phyloP scores from a whole-genome alignment of 192 early-diverging fungal species.

The Backusella tarrabulga region DNA sequence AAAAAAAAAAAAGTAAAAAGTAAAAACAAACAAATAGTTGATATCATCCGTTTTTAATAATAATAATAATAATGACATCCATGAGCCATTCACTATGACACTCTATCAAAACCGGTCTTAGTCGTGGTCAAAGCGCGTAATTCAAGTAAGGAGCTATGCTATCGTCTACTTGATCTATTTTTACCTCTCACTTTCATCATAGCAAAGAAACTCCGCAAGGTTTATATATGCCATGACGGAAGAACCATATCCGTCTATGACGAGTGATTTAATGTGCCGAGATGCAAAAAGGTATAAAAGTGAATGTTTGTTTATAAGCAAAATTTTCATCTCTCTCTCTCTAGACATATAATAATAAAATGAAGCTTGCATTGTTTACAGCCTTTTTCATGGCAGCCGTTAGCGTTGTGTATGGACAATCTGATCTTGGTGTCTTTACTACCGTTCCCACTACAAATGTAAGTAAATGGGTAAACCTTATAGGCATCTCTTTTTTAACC shows the following conservation, averaged over 20 bases:
- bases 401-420: background rate
- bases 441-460: background rate
- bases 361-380: background rate
- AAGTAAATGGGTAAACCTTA: background rate
- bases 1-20: background rate
- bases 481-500: background rate
- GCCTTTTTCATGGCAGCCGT: background rate
- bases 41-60: background rate
- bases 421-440: background rate
- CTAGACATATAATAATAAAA: background rate
- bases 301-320: background rate
- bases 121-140: background rate
- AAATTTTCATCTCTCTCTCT: background rate
- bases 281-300: background rate
- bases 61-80: background rate
- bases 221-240: background rate
- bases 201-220: background rate
- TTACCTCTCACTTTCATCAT: background rate
- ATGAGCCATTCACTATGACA: background rate
- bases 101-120: background rate
- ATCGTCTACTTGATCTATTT: background rate
- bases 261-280: background rate
- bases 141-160: background rate
- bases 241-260: background rate
- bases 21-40: background rate